These are phyloP conservation scores for Cunninghamia lanceolata DNA, from an alignment of 75 land plant genomes.

Conservation along the genomic window DNA sequence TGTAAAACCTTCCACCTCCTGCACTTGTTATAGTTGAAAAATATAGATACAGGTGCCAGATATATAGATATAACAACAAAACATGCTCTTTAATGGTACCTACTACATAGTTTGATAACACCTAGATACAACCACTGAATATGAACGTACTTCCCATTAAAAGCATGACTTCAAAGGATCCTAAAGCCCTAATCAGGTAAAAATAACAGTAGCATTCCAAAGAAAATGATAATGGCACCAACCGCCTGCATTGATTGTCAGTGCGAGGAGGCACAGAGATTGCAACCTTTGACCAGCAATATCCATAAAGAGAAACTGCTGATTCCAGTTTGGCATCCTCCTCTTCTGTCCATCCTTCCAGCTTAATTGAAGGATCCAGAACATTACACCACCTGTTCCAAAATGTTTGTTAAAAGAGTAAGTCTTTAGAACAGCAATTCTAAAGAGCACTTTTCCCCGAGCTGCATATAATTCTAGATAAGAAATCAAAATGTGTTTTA, in stretches of 20 bases:
- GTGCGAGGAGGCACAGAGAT: conserved; percentile 66
- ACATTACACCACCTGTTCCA: conserved; percentile 80
- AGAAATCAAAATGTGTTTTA: background rate
- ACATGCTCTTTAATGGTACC: background rate
- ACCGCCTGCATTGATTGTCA: conserved; percentile 90
- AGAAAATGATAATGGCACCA: conserved; percentile 7
- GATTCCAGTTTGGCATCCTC: conserved; percentile 64
- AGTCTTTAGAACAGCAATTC: background rate
- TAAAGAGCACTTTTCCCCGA: background rate
- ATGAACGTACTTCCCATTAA: background rate
- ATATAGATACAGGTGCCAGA: background rate
- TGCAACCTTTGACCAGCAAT: conserved; percentile 88
- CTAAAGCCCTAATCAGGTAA: background rate
- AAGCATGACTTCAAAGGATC: background rate
- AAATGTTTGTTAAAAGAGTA: background rate
- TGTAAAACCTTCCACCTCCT: conserved; percentile 86
- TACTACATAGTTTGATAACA: background rate
- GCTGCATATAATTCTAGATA: background rate
- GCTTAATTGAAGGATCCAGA: conserved; percentile 79
- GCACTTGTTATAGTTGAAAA: conserved; percentile 4
- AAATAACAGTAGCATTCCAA: background rate
- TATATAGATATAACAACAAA: background rate
- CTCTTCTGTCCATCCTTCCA: conserved; percentile 77
- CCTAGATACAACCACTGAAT: background rate
- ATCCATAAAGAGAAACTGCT: conserved; percentile 63